Conservation (phyloP, 805 yeast genomes). For the Millerozyma miso region DNA sequence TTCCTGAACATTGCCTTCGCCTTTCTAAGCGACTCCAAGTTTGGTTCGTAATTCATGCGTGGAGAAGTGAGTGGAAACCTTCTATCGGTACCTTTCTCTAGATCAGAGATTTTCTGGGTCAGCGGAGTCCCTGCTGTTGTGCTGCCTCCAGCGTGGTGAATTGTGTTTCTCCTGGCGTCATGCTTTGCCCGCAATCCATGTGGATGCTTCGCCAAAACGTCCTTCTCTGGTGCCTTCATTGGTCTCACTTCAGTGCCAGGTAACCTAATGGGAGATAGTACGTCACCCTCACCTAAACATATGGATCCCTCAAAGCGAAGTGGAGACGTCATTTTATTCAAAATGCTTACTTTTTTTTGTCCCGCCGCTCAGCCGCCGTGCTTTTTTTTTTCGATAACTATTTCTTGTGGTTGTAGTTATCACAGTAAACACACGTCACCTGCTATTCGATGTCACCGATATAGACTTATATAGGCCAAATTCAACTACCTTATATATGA, state of each 20-base stretch:
- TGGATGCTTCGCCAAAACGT: slow-evolving; percentile 21
- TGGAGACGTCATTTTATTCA: slow-evolving; percentile 8
- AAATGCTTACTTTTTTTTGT: neutral
- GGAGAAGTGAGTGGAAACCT: slow-evolving; percentile 14
- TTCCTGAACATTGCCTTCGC: slow-evolving; percentile 16
- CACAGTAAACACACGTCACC: too few species aligned
- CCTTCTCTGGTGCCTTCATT: slow-evolving; percentile 6
- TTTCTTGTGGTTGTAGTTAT: too few species aligned
- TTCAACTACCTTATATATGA: too few species aligned
- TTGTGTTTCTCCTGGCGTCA: slow-evolving; percentile 22
- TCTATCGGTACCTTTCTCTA: neutral
- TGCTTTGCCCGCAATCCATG: slow-evolving; percentile 46
- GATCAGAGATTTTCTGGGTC: neutral
- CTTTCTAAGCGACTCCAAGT: slow-evolving; percentile 13
- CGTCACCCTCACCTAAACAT: slow-evolving; percentile 8
- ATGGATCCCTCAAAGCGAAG: slow-evolving; percentile 3
- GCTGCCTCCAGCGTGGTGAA: slow-evolving; percentile 5
- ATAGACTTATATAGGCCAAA: too few species aligned
- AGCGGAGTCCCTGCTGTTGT: slow-evolving; percentile 9
- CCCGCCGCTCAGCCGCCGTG: neutral
- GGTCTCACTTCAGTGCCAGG: slow-evolving; percentile 2
- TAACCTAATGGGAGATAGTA: slow-evolving; percentile 17
- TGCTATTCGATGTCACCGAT: too few species aligned
- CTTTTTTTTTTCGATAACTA: too few species aligned
- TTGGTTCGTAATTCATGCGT: slow-evolving; percentile 6